These are phyloP conservation scores for Nakaseomyces sp. DNA, from an alignment of 1,139 yeast species.

Conservation along the genomic window DNA sequence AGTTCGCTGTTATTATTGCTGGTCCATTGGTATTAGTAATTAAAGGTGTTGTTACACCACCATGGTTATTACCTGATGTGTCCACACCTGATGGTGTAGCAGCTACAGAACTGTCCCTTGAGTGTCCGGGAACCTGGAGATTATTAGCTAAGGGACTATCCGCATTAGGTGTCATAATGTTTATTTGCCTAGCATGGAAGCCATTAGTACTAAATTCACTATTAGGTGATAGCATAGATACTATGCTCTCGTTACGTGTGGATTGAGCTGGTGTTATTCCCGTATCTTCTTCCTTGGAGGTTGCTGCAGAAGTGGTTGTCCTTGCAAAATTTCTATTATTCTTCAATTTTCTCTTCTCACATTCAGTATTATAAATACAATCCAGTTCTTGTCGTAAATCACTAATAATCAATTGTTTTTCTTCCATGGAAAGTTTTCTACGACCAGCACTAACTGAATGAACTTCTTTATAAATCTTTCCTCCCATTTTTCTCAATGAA, in stretches of 20 bases:
- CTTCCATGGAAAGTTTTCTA: slow-evolving; percentile 24
- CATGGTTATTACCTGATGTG: neutral
- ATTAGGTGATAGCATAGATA: neutral
- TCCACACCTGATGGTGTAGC: neutral
- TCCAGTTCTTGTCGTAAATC: slow-evolving; percentile 37
- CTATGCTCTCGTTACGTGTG: neutral
- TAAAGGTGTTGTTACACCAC: neutral
- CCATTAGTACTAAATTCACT: neutral
- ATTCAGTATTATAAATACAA: slow-evolving; percentile 33
- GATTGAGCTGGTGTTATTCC: neutral
- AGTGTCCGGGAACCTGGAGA: neutral
- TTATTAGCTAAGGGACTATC: neutral
- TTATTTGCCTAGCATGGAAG: neutral
- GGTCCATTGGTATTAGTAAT: neutral
- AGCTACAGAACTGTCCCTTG: neutral
- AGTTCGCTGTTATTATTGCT: too few relatives aligned
- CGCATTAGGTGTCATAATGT: neutral
- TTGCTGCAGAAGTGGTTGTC: neutral
- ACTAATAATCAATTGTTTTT: slow-evolving; percentile 29
- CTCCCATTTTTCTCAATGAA: slow-evolving; percentile 37
- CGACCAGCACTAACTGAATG: slow-evolving; percentile 36
- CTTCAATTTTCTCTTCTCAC: slow-evolving; percentile 17
- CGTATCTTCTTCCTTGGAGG: neutral
- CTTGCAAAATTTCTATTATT: slow-evolving; percentile 4
- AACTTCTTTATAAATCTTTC: slow-evolving; percentile 35